Conservation (phyloP, 768 basidiomycete species). For the Tylopilus sp. region DNA sequence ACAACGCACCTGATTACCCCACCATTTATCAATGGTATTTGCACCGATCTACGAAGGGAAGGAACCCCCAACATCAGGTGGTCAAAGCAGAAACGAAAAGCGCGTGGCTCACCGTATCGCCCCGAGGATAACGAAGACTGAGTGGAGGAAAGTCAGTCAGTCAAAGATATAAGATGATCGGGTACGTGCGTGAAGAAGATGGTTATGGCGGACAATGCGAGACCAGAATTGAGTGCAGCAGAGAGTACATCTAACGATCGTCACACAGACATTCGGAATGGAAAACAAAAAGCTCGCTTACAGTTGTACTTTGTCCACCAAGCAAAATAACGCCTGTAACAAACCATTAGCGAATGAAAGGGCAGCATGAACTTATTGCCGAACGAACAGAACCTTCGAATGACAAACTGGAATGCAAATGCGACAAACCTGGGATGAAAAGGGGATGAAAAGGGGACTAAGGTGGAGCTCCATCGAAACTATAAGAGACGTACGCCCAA, state of each 20-base stretch:
- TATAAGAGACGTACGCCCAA: slow-evolving; percentile 46
- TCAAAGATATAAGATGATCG: neutral
- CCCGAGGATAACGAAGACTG: slow-evolving; percentile 27
- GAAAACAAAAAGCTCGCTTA: slow-evolving; percentile 25
- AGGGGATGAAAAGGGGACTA: no score
- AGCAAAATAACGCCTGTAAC: slow-evolving; percentile 47
- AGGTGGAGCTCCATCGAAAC: no score
- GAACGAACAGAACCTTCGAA: no score
- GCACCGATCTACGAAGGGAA: slow-evolving; percentile 18
- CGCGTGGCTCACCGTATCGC: slow-evolving; percentile 20
- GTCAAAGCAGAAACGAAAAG: neutral
- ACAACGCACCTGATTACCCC: slow-evolving; percentile 25
- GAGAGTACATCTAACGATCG: slow-evolving; percentile 57
- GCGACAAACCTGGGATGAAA: no score
- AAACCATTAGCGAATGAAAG: no score
- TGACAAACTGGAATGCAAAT: no score
- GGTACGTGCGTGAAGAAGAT: slow-evolving; percentile 65
- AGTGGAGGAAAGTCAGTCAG: no score
- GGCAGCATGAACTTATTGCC: no score
- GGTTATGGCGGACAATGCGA: slow-evolving; percentile 60
- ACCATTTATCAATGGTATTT: slow-evolving; percentile 22
- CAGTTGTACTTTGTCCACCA: slow-evolving; percentile 83
- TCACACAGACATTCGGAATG: neutral
- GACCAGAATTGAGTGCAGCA: slow-evolving; percentile 72
- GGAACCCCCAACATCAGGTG: no score